These are phyloP conservation scores for Vanrija sp. DNA, from an alignment of 1,284 basidiomycete genomes.

Conservation along the genomic window DNA sequence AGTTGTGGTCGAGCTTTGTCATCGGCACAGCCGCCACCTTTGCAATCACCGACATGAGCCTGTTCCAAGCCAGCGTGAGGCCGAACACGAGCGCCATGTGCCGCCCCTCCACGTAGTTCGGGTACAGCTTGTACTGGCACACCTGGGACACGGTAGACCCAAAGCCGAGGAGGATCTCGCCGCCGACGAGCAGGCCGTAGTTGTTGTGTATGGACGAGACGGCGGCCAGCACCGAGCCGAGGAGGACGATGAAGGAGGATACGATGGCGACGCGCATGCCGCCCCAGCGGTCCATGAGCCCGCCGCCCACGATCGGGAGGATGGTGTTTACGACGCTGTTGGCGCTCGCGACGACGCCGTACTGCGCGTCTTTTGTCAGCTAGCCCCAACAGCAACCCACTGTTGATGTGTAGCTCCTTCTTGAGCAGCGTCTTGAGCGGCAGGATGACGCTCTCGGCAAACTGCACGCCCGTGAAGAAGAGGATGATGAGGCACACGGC, in stretches of 20 bases:
- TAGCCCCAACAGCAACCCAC: conserved; percentile 11
- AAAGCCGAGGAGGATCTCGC: conserved; percentile 36
- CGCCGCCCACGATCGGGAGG: conserved; percentile 49
- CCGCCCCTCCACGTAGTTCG: conserved; percentile 39
- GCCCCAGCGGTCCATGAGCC: conserved; percentile 49
- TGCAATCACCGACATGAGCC: conserved; percentile 30
- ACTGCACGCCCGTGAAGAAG: conserved; percentile 33
- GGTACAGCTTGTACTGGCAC: conserved; percentile 40
- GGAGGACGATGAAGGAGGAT: background rate
- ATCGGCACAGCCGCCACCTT: conserved; percentile 37
- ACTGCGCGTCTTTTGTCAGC: conserved; percentile 41
- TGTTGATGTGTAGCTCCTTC: conserved; percentile 40
- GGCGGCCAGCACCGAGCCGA: too few relatives aligned
- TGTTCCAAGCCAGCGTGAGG: conserved; percentile 38
- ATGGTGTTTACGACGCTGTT: conserved; percentile 46
- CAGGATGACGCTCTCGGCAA: conserved; percentile 25
- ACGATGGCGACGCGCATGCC: conserved; percentile 17
- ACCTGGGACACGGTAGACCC: conserved; percentile 20
- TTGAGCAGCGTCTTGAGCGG: conserved; percentile 45
- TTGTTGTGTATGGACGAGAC: conserved; percentile 20
- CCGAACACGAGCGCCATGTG: conserved; percentile 32
- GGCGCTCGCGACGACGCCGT: conserved; percentile 45
- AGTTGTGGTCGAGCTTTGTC: conserved; percentile 29
- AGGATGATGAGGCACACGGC: conserved; percentile 35
- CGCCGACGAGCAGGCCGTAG: conserved; percentile 29